Percentiles rank a stretch among this genome's conserved stretches.
These are phyloP conservation scores for Penicillium fimorum DNA, from an alignment of 495 filamentous ascomycete genomes.

Conservation along the genomic window DNA sequence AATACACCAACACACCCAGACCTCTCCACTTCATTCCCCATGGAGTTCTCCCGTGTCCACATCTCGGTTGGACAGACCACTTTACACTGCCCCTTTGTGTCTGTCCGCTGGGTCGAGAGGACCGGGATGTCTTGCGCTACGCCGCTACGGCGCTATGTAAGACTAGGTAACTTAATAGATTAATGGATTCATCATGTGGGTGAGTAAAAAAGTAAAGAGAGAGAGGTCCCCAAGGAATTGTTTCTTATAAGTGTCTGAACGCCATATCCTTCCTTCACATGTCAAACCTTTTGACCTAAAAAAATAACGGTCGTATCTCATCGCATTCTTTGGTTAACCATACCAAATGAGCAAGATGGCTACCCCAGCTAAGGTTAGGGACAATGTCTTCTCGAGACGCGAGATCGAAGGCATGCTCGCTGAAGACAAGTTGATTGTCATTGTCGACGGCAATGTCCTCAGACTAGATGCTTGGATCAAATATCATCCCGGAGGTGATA, in stretches of 20 bases:
- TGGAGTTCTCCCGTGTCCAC: slow-evolving; percentile 5
- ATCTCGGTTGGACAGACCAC: slow-evolving; percentile 10
- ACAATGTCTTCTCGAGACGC: slow-evolving; percentile 56
- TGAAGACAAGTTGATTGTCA: slow-evolving; percentile 67
- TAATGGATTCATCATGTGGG: not conserved
- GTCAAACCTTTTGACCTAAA: not conserved
- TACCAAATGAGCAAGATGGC: slow-evolving; percentile 7
- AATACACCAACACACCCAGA: not conserved
- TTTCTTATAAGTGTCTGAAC: not conserved
- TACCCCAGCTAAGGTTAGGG: slow-evolving; percentile 32
- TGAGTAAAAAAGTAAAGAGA: not conserved
- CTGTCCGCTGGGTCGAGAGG: slow-evolving; percentile 6
- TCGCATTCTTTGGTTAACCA: slow-evolving; percentile 2
- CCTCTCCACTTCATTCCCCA: slow-evolving; percentile 1
- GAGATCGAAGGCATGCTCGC: slow-evolving; percentile 79
- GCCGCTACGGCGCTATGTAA: slow-evolving; percentile 9
- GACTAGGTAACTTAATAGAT: slow-evolving; percentile 15
- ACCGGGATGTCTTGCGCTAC: slow-evolving; percentile 9
- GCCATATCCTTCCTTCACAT: not conserved
- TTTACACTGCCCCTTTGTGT: slow-evolving; percentile 16
- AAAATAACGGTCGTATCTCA: not conserved
- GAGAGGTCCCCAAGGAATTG: not conserved
- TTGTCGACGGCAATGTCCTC: slow-evolving; percentile 71
- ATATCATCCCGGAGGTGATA: slow-evolving; percentile 82
- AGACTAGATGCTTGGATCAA: slow-evolving; percentile 77